Conservation (phyloP, 768 basidiomycete species). For the Rhizopogon roseolus region DNA sequence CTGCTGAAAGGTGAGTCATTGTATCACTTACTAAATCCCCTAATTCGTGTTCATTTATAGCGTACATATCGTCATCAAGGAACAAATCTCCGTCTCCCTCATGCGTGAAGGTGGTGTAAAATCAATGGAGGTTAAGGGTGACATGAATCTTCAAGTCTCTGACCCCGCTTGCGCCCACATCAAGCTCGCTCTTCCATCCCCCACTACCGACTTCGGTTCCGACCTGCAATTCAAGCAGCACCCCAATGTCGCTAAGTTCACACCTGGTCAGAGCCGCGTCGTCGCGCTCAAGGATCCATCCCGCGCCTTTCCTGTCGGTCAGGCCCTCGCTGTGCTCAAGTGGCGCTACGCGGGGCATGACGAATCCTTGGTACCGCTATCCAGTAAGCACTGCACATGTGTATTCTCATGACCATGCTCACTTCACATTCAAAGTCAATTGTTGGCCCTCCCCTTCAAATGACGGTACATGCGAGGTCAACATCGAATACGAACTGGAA, state of each 20-base stretch:
- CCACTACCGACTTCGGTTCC: slow-evolving; percentile 54
- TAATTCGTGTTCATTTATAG: slow-evolving; percentile 33
- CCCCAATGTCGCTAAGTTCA: slow-evolving; percentile 88
- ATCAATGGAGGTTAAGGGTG: slow-evolving; percentile 88
- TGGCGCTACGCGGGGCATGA: slow-evolving; percentile 92
- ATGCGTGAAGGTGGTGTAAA: slow-evolving; percentile 89
- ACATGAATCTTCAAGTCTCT: slow-evolving; percentile 86
- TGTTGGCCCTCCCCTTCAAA: slow-evolving; percentile 95
- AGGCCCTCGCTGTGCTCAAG: slow-evolving; percentile 82
- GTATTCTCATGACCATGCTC: background rate
- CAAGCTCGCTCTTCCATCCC: slow-evolving; percentile 57
- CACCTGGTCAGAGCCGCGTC: slow-evolving; percentile 57
- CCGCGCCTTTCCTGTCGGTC: slow-evolving; percentile 82
- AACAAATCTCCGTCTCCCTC: slow-evolving; percentile 74
- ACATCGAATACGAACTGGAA: slow-evolving; percentile 96
- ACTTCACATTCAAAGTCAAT: slow-evolving; percentile 56
- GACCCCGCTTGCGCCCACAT: slow-evolving; percentile 72
- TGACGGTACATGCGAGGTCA: slow-evolving; percentile 90
- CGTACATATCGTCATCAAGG: slow-evolving; percentile 82
- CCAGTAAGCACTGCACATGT: slow-evolving; percentile 54
- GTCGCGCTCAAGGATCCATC: slow-evolving; percentile 83
- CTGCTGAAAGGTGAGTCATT: slow-evolving; percentile 60
- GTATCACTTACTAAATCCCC: background rate
- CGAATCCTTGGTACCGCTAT: slow-evolving; percentile 86
- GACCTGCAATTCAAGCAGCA: slow-evolving; percentile 95